Percentiles rank a stretch among this genome's conserved stretches.
Conservation (phyloP, 2,329 filamentous ascomycete species). For the Penicillium vulpinum region DNA sequence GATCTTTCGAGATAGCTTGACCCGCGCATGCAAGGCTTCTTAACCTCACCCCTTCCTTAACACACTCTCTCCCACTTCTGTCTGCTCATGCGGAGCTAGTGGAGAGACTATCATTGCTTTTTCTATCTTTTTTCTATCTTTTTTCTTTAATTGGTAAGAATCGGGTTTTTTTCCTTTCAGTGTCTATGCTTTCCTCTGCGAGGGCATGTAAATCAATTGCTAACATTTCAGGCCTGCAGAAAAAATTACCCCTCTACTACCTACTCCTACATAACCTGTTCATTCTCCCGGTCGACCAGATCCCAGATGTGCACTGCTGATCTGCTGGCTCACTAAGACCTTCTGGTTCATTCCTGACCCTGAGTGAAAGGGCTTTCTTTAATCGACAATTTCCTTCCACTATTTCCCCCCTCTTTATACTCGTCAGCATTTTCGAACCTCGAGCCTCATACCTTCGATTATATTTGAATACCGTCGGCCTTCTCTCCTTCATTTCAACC, state of each 20-base stretch:
- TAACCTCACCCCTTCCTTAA: constrained; percentile 16
- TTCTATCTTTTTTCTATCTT: constrained; percentile 7
- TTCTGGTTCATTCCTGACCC: constrained; percentile 6
- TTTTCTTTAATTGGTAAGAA: constrained; percentile 13
- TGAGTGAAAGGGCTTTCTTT: constrained; percentile 10
- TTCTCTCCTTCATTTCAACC: constrained; percentile 1
- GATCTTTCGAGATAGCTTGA: constrained; percentile 35
- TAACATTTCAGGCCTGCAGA: constrained; percentile 34
- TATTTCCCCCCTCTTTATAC: not conserved
- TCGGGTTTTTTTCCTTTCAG: constrained; percentile 9
- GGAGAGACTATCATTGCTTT: constrained; percentile 10
- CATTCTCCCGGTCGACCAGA: constrained; percentile 37
- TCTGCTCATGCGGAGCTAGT: constrained; percentile 12
- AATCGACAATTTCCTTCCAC: constrained; percentile 4
- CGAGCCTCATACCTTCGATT: not conserved
- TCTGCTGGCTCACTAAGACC: constrained; percentile 12
- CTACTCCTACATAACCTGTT: constrained; percentile 28
- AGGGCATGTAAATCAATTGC: constrained; percentile 9
- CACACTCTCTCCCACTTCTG: constrained; percentile 15
- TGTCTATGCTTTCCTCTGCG: not conserved
- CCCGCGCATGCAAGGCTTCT: constrained; percentile 36
- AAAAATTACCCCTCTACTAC: constrained; percentile 22
- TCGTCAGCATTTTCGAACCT: constrained; percentile 3
- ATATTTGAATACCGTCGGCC: not conserved
- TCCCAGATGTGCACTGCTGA: constrained; percentile 21